These are phyloP conservation scores for Arachis hypogaea DNA, from an alignment of 306 rosid genomes.

Conservation along the genomic window DNA sequence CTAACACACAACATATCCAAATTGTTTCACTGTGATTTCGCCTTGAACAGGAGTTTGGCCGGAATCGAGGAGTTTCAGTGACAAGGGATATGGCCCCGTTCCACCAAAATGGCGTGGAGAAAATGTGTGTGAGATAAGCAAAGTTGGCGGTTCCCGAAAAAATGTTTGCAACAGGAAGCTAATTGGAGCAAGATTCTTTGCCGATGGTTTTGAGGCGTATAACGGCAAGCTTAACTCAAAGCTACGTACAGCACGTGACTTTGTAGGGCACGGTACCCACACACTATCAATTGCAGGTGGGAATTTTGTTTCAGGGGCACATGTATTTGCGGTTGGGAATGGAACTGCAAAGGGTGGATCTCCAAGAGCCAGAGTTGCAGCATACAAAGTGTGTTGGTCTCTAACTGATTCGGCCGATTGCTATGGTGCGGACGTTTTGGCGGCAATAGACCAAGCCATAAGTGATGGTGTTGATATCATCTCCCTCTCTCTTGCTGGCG, in stretches of 20 bases:
- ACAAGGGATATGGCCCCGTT: conserved; percentile 51
- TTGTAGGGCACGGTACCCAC: conserved; percentile 64
- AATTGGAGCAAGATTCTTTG: conserved; percentile 60
- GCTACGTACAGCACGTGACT: conserved; percentile 41
- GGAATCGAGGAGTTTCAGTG: conserved; percentile 13
- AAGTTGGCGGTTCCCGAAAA: background rate
- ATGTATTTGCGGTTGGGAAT: background rate
- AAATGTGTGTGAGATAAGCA: conserved; percentile 25
- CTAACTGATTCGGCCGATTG: conserved; percentile 31
- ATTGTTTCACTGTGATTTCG: no score
- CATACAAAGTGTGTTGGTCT: conserved; percentile 80
- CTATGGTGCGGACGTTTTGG: conserved; percentile 59
- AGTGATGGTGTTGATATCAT: conserved; percentile 71
- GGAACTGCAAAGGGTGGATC: conserved; percentile 79
- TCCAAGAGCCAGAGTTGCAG: conserved; percentile 69
- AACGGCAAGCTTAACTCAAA: background rate
- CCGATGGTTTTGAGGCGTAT: conserved; percentile 27
- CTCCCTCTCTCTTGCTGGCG: conserved; percentile 51
- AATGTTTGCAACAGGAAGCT: conserved; percentile 46
- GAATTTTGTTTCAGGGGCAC: conserved; percentile 30
- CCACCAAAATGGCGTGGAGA: conserved; percentile 53
- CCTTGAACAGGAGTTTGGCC: conserved; percentile 55
- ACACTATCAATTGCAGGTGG: conserved; percentile 73
- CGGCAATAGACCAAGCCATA: conserved; percentile 73
- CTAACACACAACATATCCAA: no score